Conservation (phyloP, 2,329 filamentous ascomycete genomes). For the Monilinia aucupariae region DNA sequence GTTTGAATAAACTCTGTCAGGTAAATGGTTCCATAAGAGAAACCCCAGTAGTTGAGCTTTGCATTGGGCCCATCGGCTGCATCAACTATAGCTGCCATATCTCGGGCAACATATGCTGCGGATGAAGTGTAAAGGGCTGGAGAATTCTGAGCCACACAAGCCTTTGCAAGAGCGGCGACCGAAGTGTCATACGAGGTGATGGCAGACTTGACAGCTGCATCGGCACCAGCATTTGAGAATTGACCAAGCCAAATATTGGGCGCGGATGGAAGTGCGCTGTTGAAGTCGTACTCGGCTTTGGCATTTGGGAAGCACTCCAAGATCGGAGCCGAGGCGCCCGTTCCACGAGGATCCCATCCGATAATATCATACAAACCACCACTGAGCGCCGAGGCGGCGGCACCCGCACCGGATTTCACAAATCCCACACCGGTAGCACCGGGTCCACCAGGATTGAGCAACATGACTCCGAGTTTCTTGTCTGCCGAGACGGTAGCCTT, state of each 20-base stretch:
- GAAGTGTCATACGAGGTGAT: constrained; percentile 18
- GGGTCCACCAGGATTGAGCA: constrained; percentile 21
- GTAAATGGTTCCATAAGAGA: constrained; percentile 44
- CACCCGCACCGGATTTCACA: constrained; percentile 22
- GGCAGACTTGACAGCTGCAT: not conserved
- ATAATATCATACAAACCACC: constrained; percentile 24
- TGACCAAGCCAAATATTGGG: constrained; percentile 22
- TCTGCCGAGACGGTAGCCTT: not conserved
- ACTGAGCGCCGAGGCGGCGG: constrained; percentile 13
- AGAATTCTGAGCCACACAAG: constrained; percentile 20
- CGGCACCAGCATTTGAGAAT: constrained; percentile 17
- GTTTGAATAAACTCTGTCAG: constrained; percentile 42
- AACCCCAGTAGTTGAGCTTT: constrained; percentile 44
- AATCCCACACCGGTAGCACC: constrained; percentile 20
- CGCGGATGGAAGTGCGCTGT: constrained; percentile 13
- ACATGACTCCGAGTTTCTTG: not conserved
- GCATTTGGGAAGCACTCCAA: constrained; percentile 21
- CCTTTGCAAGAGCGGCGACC: constrained; percentile 16
- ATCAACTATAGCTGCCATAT: constrained; percentile 23
- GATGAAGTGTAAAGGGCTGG: constrained; percentile 22
- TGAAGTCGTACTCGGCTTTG: constrained; percentile 19
- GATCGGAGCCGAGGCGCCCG: constrained; percentile 16
- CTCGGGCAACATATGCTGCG: constrained; percentile 21
- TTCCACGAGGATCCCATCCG: constrained; percentile 23
- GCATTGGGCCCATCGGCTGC: not conserved